Percentiles rank a stretch among this genome's conserved stretches.
phyloP scores from a whole-genome alignment of 768 basidiomycete species.

The Daedalea quercina region DNA sequence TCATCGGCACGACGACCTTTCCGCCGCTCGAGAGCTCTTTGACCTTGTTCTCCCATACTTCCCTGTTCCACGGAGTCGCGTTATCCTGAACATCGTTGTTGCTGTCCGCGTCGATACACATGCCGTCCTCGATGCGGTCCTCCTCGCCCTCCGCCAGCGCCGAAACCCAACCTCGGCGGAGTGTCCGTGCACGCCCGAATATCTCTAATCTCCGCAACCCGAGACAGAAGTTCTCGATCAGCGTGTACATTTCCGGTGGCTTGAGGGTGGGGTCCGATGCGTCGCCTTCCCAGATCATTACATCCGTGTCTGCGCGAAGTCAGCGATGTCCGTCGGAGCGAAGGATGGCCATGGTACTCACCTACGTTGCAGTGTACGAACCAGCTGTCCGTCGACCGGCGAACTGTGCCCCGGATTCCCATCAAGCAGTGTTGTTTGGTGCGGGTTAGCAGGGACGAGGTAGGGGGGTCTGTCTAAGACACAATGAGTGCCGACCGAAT shows the following conservation, averaged over 20 bases:
- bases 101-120: conserved; percentile 20
- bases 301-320: conserved; percentile 72
- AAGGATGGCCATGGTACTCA: conserved; percentile 30
- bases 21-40: conserved; percentile 46
- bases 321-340: too few relatives aligned
- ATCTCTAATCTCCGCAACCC: conserved; percentile 88
- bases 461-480: conserved; percentile 73
- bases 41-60: conserved; percentile 58
- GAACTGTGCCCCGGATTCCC: conserved; percentile 94
- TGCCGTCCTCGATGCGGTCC: conserved; percentile 35
- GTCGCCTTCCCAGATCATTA: conserved; percentile 95
- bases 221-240: conserved; percentile 97
- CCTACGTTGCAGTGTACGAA: conserved; percentile 99
- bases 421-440: conserved; percentile 97
- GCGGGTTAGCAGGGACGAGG: conserved; percentile 77
- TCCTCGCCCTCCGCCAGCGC: conserved; percentile 63
- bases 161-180: conserved; percentile 92
- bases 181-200: conserved; percentile 63
- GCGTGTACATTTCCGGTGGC: conserved; percentile 92
- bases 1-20: conserved; percentile 65
- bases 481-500: conserved; percentile 1
- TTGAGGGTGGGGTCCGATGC: conserved; percentile 74
- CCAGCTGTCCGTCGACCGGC: conserved; percentile 90
- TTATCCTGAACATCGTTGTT: conserved; percentile 10
- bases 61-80: conserved; percentile 51